A percentile compares a stretch with the other conserved stretches of the same genome.
phyloP scores from a whole-genome alignment of 2,329 filamentous ascomycete species.

The Diaporthe sp. region DNA sequence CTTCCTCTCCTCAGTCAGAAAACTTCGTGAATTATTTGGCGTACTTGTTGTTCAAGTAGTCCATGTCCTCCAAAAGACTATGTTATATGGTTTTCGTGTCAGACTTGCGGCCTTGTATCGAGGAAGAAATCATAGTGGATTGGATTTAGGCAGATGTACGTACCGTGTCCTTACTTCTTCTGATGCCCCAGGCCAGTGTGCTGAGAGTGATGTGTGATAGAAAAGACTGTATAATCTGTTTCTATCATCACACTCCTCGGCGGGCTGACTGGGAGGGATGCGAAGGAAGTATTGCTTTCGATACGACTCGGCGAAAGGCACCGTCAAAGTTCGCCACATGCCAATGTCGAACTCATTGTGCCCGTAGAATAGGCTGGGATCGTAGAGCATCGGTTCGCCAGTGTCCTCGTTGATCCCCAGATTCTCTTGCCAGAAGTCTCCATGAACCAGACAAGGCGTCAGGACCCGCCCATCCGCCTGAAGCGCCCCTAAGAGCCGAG shows the following conservation, averaged over 20 bases:
- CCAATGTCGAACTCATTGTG: conserved; percentile 32
- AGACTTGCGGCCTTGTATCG: background rate
- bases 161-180: background rate
- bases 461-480: conserved; percentile 13
- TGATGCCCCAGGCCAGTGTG: conserved; percentile 12
- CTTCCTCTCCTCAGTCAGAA: background rate
- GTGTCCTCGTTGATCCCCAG: conserved; percentile 9
- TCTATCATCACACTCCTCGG: conserved; percentile 12
- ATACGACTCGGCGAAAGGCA: conserved; percentile 12
- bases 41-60: conserved; percentile 42
- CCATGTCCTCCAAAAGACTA: conserved; percentile 41
- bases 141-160: background rate
- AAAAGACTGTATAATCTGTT: conserved; percentile 25
- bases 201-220: conserved; percentile 1
- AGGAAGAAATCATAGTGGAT: background rate
- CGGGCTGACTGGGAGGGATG: conserved; percentile 9
- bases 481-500: conserved; percentile 6
- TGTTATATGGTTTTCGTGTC: background rate
- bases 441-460: conserved; percentile 23
- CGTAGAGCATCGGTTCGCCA: conserved; percentile 24
- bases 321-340: conserved; percentile 15
- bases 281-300: conserved; percentile 16
- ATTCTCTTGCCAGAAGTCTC: conserved; percentile 30
- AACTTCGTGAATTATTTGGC: background rate
- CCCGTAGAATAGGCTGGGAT: conserved; percentile 9